phyloP scores from a whole-genome alignment of 495 filamentous ascomycete species.

The Podospora anserina region DNA sequence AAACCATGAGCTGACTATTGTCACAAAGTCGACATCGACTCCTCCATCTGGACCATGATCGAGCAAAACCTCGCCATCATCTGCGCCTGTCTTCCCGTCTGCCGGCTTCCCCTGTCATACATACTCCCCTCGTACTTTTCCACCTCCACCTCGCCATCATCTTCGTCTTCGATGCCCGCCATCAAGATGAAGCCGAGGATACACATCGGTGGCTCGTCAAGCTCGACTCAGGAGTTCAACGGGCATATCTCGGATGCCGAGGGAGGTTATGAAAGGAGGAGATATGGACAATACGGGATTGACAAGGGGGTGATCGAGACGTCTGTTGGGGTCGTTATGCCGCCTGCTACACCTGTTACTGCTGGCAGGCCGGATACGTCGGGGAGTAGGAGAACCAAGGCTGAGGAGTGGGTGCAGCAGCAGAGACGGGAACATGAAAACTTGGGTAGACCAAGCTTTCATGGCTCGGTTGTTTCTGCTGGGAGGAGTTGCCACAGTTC shows the following conservation, averaged over 20 bases:
- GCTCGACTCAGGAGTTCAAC: not conserved
- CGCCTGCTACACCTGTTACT: not conserved
- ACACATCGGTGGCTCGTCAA: not conserved
- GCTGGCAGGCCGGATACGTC: not conserved
- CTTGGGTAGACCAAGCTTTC: too few relatives aligned
- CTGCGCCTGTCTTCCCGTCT: conserved; percentile 46
- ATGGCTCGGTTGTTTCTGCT: not conserved
- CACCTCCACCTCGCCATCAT: not conserved
- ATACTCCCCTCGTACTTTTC: conserved; percentile 6
- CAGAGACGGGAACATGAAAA: not conserved
- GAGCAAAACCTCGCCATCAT: conserved; percentile 48
- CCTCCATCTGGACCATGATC: conserved; percentile 46
- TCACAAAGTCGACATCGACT: conserved; percentile 29
- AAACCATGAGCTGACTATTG: not conserved
- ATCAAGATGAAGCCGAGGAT: not conserved
- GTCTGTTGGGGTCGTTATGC: not conserved
- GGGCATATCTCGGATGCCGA: not conserved
- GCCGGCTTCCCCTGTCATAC: not conserved
- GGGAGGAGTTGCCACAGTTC: not conserved
- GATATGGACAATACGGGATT: not conserved
- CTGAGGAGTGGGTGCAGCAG: not conserved
- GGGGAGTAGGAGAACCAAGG: not conserved
- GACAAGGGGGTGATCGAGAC: not conserved
- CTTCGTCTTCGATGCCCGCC: not conserved
- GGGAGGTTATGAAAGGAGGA: not conserved